phyloP scores from a whole-genome alignment of 1,284 basidiomycete genomes.

The Cryptococcus maquisensis region DNA sequence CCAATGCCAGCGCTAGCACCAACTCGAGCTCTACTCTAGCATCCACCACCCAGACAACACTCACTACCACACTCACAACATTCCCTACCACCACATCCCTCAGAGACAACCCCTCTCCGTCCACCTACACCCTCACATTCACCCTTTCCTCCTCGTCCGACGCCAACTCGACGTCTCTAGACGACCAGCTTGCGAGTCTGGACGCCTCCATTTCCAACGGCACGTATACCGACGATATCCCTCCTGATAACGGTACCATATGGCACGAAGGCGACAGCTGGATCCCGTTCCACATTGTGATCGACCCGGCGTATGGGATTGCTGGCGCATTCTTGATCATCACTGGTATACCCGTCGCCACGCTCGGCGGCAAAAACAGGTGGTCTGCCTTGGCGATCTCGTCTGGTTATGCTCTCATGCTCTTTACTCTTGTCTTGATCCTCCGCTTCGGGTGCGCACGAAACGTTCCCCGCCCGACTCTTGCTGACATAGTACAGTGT shows the following conservation, averaged over 20 bases:
- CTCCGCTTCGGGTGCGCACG: conserved; percentile 68
- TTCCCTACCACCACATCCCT: conserved; percentile 23
- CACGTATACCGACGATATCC: conserved; percentile 26
- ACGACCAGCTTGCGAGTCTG: conserved; percentile 1
- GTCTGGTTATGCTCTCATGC: conserved; percentile 80
- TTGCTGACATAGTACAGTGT: background rate
- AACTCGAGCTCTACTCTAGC: conserved; percentile 2
- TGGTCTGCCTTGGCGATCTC: conserved; percentile 93
- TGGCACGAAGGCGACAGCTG: conserved; percentile 43
- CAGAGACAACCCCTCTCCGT: conserved; percentile 23
- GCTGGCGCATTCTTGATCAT: conserved; percentile 83
- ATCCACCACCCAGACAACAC: conserved; percentile 2
- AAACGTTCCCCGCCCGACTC: background rate
- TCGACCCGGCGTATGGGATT: conserved; percentile 85
- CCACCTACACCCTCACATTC: conserved; percentile 39
- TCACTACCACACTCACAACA: conserved; percentile 40
- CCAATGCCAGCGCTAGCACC: conserved; percentile 4
- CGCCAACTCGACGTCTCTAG: no score
- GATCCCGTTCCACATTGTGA: conserved; percentile 58
- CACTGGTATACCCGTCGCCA: conserved; percentile 81
- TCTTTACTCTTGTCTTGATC: conserved; percentile 82
- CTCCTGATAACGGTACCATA: conserved; percentile 10
- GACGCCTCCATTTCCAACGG: conserved; percentile 24
- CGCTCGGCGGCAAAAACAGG: conserved; percentile 88
- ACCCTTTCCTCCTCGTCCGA: conserved; percentile 17